Evolutionary conservation across 75 land plant species (phyloP), one percentile per base, ranked within the genome.

Genomic region (Picea glauca): DNA sequence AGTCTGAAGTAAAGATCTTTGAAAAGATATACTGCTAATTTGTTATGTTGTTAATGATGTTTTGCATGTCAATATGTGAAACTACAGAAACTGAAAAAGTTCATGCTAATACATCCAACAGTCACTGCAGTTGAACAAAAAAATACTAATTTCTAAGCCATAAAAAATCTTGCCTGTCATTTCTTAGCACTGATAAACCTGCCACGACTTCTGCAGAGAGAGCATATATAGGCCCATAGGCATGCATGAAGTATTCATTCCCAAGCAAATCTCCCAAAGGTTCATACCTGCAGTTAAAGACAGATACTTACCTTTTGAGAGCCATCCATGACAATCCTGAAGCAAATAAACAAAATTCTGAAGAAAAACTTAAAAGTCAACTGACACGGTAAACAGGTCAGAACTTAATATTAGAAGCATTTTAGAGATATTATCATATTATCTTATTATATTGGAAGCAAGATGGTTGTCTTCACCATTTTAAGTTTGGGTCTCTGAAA

Each of bases 211-310:
- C 92, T 63, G 91, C 84, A 60, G 98, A 95, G 56, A 95, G 91
- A 57, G 92, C 96, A 83, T 95, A 95, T 58, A 95, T 88, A n/a
- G 98, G 96, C 50, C 98, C 98, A 87, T 95, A 93, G 5, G 98
- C 98, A 83, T 95, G 98, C 54, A 91, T 82, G 62, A 95, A 93
- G 74, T 95, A 93, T 80, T 95, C 98, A 13, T 77, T 85, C 63
- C 98, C 98, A 78, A 95, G 89, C 84, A 95, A 80, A 80, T 87
- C 75, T 13, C 85, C 82, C 60, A 85, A 57, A 60, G 96, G 94
- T 78, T 95, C 98, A 83, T 93, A 95, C 98, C 98, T 95, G 88
- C 78, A 85, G 54, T 70, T 70, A 11, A 43, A 43, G 54, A 21
- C n/a, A 43, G 35, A 40, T 2, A n/a, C 8, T 43, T 8, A 1